A percentile compares a stretch with the other conserved stretches of the same genome.
Evolutionary conservation across 75 land plant genomes (phyloP).

Genomic region (Picea glauca): DNA sequence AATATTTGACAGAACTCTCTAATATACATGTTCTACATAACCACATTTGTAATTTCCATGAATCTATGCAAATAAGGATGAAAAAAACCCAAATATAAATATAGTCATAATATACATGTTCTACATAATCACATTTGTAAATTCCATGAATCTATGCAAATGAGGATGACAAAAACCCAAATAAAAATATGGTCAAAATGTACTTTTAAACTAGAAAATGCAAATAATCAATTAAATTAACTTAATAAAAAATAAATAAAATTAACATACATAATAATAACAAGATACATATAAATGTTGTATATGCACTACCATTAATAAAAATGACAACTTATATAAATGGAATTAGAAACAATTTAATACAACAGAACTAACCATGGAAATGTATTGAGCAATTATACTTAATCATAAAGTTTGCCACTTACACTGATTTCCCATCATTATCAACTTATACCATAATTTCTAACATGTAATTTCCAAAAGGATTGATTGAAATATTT

Average conservation of each 20-base stretch:
- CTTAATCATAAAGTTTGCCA: background rate
- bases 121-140: no score
- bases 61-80: slow-evolving; percentile 63
- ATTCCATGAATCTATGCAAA: no score
- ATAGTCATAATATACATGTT: no score
- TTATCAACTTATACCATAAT: no score
- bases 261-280: background rate
- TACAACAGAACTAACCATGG: no score
- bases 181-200: no score
- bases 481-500: no score
- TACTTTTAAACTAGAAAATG: background rate
- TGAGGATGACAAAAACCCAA: no score
- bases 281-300: background rate
- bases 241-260: background rate
- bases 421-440: no score
- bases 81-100: background rate
- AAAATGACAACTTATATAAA: background rate
- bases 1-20: slow-evolving; percentile 65
- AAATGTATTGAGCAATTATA: background rate
- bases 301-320: background rate
- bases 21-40: slow-evolving; percentile 85
- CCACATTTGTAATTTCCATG: slow-evolving; percentile 59
- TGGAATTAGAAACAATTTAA: background rate
- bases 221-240: background rate
- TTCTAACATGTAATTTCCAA: no score